Evolutionary conservation across 345 rosid species (phyloP).

Genomic region (Psidium friedrichsthalianum): DNA sequence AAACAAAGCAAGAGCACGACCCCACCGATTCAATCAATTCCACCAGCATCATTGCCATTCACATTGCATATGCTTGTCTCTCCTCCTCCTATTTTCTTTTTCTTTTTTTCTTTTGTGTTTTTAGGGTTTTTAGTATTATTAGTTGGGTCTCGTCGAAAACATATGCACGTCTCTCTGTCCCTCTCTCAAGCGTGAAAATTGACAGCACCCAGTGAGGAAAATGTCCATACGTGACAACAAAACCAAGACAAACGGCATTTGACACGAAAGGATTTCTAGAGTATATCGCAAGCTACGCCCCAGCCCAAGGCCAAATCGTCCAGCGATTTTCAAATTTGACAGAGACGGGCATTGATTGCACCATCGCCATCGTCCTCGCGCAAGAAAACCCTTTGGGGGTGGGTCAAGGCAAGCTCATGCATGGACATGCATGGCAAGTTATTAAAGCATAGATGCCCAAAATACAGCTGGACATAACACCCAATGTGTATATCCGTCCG

Average conservation of each 20-base stretch:
- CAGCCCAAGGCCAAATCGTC: neutral
- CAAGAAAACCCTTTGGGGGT: neutral
- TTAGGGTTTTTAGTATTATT: neutral
- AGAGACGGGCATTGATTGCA: neutral
- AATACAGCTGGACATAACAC: neutral
- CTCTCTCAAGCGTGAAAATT: neutral
- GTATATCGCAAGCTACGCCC: neutral
- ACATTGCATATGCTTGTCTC: neutral
- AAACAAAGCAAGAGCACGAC: neutral
- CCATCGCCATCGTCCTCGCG: neutral
- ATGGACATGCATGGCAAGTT: neutral
- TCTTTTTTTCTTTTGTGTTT: neutral
- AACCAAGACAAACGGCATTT: neutral
- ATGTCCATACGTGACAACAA: neutral
- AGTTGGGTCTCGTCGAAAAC: neutral
- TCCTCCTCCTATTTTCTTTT: neutral
- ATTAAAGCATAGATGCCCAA: neutral
- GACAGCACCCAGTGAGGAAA: neutral
- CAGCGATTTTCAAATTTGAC: neutral
- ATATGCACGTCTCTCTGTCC: neutral
- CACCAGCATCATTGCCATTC: neutral
- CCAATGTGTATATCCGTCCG: neutral
- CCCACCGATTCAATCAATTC: neutral
- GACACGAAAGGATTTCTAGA: neutral
- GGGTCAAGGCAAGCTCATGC: neutral